Base-by-base conservation (phyloP, 2,329 filamentous ascomycete genomes). In the Septoria linicola region DNA sequence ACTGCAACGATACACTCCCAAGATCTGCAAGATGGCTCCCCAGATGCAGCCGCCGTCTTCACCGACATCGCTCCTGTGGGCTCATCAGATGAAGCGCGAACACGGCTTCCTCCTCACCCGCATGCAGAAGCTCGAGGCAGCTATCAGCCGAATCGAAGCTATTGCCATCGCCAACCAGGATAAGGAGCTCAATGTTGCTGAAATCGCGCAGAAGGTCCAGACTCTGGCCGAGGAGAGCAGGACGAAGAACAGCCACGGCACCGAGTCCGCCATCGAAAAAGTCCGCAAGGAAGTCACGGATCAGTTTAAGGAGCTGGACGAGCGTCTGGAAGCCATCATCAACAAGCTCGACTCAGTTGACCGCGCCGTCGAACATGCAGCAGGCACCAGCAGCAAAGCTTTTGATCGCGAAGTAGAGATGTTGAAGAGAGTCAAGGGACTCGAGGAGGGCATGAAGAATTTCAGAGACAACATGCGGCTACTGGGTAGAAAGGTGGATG, bases 81-180 rank as follows among this genome's bases (percentile, higher is more conserved):
- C 67, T 1, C 66, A 71, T 21, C 69, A 72, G 40, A 61, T 73
- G 23, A 69, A 70, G 51, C 63, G 66, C 20, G 66, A 73, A 37
- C 65, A 74, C 50, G 58, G 54, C 3, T 58, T 63, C 39, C 61
- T 74, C 2, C 63, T 70, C 5, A 49, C 58, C 0, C 67, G 70
- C 16, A 63, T 73, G 60, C 63, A 66, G 40, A 51, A 59, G 8
- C 63, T 73, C n/a, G 70, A 73, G 59, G 20, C 46, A 11, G 41
- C 37, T 30, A 55, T 54, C 46, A 53, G 23, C 39, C 39, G 37
- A 11, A 42, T 59, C 42, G 55, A 58, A 16, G 16, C 23, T 7
- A 31, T 16, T 30, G 31, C 46, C 4, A 46, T 30, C 31, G 30
- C 39, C 6, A 49, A 52, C 7, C 51, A 44, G 32, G 41, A 49